Percentiles rank a stretch among this genome's conserved stretches.
phyloP scores from a whole-genome alignment of 164 flowering plant genomes.

The Dillenia turbinata region DNA sequence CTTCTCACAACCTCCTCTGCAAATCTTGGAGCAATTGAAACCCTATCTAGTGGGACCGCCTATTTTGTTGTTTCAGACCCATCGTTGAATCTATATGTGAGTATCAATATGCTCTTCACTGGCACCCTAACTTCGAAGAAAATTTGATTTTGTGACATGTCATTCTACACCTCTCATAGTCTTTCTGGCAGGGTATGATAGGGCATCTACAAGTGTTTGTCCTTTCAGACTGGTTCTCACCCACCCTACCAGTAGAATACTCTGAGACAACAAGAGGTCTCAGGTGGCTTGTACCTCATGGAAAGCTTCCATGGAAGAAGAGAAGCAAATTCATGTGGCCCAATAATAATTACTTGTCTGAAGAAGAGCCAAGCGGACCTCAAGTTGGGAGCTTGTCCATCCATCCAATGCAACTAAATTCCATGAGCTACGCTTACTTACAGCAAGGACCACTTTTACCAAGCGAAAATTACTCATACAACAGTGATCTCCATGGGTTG shows the following conservation, averaged over 20 bases:
- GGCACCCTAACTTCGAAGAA: neutral
- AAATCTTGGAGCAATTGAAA: conserved; percentile 43
- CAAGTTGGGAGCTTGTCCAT: conserved; percentile 8
- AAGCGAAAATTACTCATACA: conserved; percentile 5
- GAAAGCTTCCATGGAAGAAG: conserved; percentile 54
- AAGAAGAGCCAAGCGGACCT: conserved; percentile 8
- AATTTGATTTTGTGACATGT: neutral
- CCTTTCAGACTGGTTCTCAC: conserved; percentile 45
- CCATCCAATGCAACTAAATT: conserved; percentile 11
- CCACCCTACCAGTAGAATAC: conserved; percentile 35
- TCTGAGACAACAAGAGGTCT: conserved; percentile 60
- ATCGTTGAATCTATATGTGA: conserved; percentile 49
- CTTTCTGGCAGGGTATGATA: conserved; percentile 39
- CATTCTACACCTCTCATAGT: neutral
- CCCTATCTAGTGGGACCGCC: conserved; percentile 22
- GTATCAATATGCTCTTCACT: conserved; percentile 6
- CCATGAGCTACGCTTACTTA: conserved; percentile 17
- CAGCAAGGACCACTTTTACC: conserved; percentile 10
- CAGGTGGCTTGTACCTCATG: conserved; percentile 57
- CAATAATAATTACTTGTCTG: conserved; percentile 16
- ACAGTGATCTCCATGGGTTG: conserved; percentile 12
- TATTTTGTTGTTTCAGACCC: conserved; percentile 28
- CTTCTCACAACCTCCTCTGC: conserved; percentile 44
- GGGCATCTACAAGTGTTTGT: conserved; percentile 61
- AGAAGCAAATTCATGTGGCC: conserved; percentile 19